phyloP scores from a whole-genome alignment of 1,284 basidiomycete genomes.

The Trichosporon faecale region DNA sequence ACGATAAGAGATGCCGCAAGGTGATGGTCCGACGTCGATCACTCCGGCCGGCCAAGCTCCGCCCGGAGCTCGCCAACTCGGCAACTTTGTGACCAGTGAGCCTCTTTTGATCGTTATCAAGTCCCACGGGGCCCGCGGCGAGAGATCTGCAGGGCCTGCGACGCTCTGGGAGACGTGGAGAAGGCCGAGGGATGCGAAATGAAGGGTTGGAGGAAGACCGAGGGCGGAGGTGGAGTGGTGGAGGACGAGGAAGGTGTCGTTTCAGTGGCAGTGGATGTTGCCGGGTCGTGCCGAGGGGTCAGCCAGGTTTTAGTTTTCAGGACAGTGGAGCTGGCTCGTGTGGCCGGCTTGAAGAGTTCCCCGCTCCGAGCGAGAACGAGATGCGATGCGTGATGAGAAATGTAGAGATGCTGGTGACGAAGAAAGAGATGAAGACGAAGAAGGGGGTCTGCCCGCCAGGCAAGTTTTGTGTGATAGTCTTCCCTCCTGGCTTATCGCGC shows the following conservation, averaged over 20 bases:
- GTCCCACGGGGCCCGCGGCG: neutral
- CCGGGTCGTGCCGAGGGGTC: neutral
- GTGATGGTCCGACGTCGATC: conserved; percentile 10
- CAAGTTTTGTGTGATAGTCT: neutral
- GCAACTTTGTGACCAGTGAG: conserved; percentile 6
- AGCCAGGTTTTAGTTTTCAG: conserved; percentile 10
- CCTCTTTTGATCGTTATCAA: neutral
- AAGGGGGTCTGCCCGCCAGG: neutral
- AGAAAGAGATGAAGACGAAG: neutral
- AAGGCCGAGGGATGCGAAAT: neutral
- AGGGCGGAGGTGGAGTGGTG: neutral
- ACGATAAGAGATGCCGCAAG: neutral
- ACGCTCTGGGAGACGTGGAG: neutral
- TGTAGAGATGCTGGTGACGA: neutral
- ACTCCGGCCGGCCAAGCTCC: conserved; percentile 8
- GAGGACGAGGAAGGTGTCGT: neutral
- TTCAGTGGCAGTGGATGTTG: neutral
- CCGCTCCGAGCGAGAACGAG: neutral
- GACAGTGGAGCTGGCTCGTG: neutral
- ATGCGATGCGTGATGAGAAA: neutral
- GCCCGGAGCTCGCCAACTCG: conserved; percentile 2
- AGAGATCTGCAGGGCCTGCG: neutral
- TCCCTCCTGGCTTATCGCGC: neutral
- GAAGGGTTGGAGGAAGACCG: neutral
- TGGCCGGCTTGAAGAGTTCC: neutral